Percentiles rank a stretch among this genome's conserved stretches.
These are phyloP conservation scores for Fusarium circinatum DNA, from an alignment of 2,329 filamentous ascomycete species.

Conservation along the genomic window DNA sequence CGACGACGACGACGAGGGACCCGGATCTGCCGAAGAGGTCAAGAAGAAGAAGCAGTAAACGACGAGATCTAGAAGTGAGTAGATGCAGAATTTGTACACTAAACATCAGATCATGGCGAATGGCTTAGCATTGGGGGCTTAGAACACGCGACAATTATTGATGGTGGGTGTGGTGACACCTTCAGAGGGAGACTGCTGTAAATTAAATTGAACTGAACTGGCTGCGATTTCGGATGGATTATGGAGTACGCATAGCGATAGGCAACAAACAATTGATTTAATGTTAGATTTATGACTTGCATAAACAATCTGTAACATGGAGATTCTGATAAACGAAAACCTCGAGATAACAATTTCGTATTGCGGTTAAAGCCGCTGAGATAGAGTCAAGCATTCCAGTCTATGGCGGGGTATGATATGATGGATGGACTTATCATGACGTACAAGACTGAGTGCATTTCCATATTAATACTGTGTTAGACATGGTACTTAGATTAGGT, in stretches of 20 bases:
- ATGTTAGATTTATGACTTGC: not conserved
- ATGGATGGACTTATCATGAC: conserved; percentile 26
- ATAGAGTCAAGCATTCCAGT: not conserved
- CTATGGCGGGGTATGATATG: conserved; percentile 27
- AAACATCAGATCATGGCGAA: conserved; percentile 33
- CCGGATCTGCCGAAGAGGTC: conserved; percentile 33
- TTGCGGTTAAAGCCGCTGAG: not conserved
- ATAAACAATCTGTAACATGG: not conserved
- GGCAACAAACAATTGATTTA: conserved; percentile 12
- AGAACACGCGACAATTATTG: not conserved
- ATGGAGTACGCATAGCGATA: conserved; percentile 24
- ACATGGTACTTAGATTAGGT: fast-evolving
- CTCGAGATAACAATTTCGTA: not conserved
- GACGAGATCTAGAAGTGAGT: not conserved
- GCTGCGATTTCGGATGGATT: not conserved
- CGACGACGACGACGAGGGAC: conserved; percentile 45
- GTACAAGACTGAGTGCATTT: conserved; percentile 5
- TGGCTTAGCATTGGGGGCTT: not conserved
- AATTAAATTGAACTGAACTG: conserved; percentile 9
- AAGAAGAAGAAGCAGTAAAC: conserved; percentile 38
- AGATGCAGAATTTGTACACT: not conserved
- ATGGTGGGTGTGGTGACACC: conserved; percentile 15
- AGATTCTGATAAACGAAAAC: not conserved
- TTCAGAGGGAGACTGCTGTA: not conserved
- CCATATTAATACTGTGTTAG: not conserved